Base-by-base conservation (phyloP, 2,329 filamentous ascomycete species). In the Acarospora socialis region DNA sequence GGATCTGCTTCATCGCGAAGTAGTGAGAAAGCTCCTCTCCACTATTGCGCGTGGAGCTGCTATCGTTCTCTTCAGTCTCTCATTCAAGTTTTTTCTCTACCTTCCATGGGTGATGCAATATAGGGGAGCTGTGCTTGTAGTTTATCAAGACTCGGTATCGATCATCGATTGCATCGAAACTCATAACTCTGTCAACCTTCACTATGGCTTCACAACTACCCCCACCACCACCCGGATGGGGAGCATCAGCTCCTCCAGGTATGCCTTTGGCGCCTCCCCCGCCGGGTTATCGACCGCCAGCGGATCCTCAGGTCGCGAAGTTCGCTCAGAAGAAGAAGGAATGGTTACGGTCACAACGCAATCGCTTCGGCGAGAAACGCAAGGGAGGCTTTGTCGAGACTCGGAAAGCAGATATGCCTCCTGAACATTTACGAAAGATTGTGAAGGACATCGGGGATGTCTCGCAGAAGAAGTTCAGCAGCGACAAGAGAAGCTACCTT, bases 261-360 rank as follows among this genome's bases (percentile, higher is more conserved):
- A 60, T 67, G 48, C 59, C 63, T 40, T 47, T 65, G 49, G 64
- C 80, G 32, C 84, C 86, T 41, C 83, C 84, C 32, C 84, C 86
- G 15, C 84, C 84, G 16, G 83, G 83, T 23, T 92, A 84, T 55
- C 75, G 75, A 41, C 83, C 84, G 25, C 72, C 77, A 15, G 69
- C 75, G 44, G 78, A 95, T 52, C 77, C 84, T 26, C 81, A 86
- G 43, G 69, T 82, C 49, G 84, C 84, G 32, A 98, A 98, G 62
- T 92, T 94, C 51, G 82, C 86, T 36, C 82, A 94, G 59, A 98
- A 95, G 70, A 98, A 95, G 70, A 92, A 84, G 55, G 86, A 94
- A 76, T 98, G 92, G 92, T 66, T 95, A 48, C 79, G 86, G 40
- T 73, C 70, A 43, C 90, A 92, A 61, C 76, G 84, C 46, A 90